Percentiles rank a stretch among this genome's conserved stretches.
phyloP scores from a whole-genome alignment of 2,329 filamentous ascomycete genomes.

The Metarhizium rileyi region DNA sequence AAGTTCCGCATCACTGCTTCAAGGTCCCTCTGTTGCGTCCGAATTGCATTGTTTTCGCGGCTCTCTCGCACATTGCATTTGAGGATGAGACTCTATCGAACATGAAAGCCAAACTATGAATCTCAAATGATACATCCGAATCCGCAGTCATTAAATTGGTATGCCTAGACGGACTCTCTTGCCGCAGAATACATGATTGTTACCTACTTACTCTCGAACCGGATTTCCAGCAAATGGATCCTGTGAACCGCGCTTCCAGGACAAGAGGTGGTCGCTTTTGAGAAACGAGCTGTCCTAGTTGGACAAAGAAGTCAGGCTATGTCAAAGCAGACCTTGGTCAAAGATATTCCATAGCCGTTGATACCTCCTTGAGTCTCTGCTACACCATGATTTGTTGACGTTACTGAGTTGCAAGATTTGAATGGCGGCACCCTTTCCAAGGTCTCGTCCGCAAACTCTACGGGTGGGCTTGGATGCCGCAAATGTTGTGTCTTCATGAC shows the following conservation, averaged over 20 bases:
- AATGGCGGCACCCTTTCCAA: too few species aligned
- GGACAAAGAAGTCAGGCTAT: background rate
- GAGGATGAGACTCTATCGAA: slow-evolving; percentile 47
- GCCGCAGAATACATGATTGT: background rate
- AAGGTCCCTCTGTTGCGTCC: background rate
- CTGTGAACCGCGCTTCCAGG: background rate
- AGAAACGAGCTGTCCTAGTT: background rate
- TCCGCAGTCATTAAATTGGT: background rate
- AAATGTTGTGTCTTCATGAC: too few species aligned
- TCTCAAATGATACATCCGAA: slow-evolving; percentile 36
- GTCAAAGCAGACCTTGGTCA: background rate
- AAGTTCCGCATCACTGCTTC: too few species aligned
- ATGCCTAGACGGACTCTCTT: too few species aligned
- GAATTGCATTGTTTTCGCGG: background rate
- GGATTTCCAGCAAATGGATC: background rate
- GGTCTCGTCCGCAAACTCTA: too few species aligned
- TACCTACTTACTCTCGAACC: background rate
- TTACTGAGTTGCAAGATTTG: too few species aligned
- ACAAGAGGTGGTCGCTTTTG: background rate
- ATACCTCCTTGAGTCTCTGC: slow-evolving; percentile 18
- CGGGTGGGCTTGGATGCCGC: too few species aligned
- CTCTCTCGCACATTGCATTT: slow-evolving; percentile 12
- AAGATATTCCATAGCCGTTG: background rate
- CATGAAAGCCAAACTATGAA: slow-evolving; percentile 48
- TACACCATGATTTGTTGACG: slow-evolving; percentile 6